Evolutionary conservation across 371 early-diverging fungal species (phyloP).

Genomic region (Dichotomocladium elegans): DNA sequence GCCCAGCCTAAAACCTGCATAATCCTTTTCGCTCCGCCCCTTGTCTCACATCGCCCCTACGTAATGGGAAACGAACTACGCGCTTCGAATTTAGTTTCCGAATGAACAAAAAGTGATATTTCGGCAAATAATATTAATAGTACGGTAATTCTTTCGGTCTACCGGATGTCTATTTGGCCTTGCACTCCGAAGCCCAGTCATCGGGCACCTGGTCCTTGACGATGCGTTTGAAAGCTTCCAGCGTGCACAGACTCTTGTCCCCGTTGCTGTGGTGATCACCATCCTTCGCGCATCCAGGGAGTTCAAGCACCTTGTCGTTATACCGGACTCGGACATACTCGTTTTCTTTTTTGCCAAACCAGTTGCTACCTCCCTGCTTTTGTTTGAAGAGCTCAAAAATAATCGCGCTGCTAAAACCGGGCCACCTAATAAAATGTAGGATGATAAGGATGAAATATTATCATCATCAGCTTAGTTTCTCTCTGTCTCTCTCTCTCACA

Average conservation of each 20-base stretch:
- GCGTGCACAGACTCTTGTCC: constrained; percentile 64
- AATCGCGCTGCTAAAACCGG: constrained; percentile 49
- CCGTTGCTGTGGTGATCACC: constrained; percentile 56
- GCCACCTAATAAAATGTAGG: constrained; percentile 31
- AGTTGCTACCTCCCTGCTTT: constrained; percentile 3
- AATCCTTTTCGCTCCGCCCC: no score
- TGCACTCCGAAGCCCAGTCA: constrained; percentile 51
- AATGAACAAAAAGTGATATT: no score
- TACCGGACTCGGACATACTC: constrained; percentile 74
- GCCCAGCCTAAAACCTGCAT: no score
- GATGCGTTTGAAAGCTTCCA: constrained; percentile 64
- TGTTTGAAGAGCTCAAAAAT: constrained; percentile 67
- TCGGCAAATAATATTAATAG: no score
- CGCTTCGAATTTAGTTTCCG: no score
- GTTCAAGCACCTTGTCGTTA: constrained; percentile 54
- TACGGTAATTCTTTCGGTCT: not conserved
- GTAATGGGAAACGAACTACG: no score
- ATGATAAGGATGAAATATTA: not conserved
- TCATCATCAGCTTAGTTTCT: constrained; percentile 13
- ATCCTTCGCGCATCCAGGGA: constrained; percentile 59
- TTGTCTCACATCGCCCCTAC: no score
- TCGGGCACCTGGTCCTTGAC: constrained; percentile 55
- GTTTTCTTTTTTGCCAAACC: constrained; percentile 5
- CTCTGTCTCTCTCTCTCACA: no score
- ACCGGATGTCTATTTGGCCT: not conserved